phyloP scores from a whole-genome alignment of 73 alveolate species.

The Breviolum minutum region DNA sequence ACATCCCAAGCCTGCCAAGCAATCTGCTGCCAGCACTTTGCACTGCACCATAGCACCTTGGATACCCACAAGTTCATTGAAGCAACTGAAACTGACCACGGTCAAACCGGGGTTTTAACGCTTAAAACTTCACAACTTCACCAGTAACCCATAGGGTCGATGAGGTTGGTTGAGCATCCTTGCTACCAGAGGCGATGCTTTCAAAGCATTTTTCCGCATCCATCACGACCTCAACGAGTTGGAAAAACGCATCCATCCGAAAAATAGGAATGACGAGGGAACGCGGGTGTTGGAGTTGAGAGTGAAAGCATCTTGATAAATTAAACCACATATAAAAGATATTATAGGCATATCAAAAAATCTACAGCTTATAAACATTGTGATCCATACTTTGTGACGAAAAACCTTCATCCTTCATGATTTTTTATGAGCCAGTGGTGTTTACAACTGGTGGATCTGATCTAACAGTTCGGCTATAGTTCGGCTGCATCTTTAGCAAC shows the following conservation, averaged over 20 bases:
- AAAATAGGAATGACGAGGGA: too few relatives aligned
- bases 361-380: too few relatives aligned
- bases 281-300: not conserved
- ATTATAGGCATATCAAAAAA: not conserved
- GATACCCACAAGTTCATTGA: not conserved
- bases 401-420: too few relatives aligned
- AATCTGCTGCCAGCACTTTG: slow-evolving; percentile 60
- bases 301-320: not conserved
- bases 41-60: slow-evolving; percentile 77
- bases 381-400: too few relatives aligned
- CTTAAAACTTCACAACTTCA: too few relatives aligned
- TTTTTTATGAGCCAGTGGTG: too few relatives aligned
- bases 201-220: slow-evolving; percentile 77
- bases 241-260: too few relatives aligned
- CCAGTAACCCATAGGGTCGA: too few relatives aligned
- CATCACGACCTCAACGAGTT: slow-evolving; percentile 42
- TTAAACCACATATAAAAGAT: not conserved
- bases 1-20: slow-evolving; percentile 25
- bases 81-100: not conserved
- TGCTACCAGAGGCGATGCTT: slow-evolving; percentile 42
- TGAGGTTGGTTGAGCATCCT: not conserved
- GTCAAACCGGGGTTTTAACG: too few relatives aligned
- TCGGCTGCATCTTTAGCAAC: not conserved
- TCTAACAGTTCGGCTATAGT: too few relatives aligned
- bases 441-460: too few relatives aligned